These are phyloP conservation scores for Cercospora citrullina DNA, from an alignment of 2,329 filamentous ascomycete genomes.

Conservation along the genomic window DNA sequence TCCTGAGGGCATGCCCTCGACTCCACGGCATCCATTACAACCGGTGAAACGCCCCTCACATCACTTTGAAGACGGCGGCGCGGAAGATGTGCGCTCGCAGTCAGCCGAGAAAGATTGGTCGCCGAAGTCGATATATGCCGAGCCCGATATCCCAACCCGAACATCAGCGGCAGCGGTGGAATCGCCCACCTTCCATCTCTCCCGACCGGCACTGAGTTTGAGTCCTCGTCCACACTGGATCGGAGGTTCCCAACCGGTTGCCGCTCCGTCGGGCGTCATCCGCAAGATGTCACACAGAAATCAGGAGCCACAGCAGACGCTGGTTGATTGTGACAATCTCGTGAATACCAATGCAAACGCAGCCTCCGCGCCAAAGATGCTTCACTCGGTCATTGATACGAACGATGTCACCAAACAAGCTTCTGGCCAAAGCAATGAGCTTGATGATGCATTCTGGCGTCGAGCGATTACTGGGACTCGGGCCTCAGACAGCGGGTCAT, in stretches of 20 bases:
- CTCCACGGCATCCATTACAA: neutral
- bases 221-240: neutral
- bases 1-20: neutral
- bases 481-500: neutral
- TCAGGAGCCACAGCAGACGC: neutral
- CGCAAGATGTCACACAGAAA: neutral
- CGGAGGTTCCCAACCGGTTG: neutral
- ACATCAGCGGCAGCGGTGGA: conserved; percentile 19
- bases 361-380: neutral
- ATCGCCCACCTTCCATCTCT: conserved; percentile 26
- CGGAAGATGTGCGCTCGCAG: neutral
- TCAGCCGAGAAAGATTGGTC: neutral
- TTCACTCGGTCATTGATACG: neutral
- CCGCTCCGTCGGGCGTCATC: neutral
- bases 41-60: neutral
- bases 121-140: neutral
- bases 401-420: neutral
- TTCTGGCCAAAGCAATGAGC: neutral
- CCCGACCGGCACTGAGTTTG: conserved; percentile 11
- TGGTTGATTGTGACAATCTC: neutral
- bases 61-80: neutral
- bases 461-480: neutral
- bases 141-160: conserved; percentile 21
- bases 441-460: neutral
- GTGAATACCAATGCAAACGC: neutral